A percentile compares a stretch with the other conserved stretches of the same genome.
Evolutionary conservation across 139 green algal genomes (phyloP).

Genomic region (Penium margaritaceum): DNA sequence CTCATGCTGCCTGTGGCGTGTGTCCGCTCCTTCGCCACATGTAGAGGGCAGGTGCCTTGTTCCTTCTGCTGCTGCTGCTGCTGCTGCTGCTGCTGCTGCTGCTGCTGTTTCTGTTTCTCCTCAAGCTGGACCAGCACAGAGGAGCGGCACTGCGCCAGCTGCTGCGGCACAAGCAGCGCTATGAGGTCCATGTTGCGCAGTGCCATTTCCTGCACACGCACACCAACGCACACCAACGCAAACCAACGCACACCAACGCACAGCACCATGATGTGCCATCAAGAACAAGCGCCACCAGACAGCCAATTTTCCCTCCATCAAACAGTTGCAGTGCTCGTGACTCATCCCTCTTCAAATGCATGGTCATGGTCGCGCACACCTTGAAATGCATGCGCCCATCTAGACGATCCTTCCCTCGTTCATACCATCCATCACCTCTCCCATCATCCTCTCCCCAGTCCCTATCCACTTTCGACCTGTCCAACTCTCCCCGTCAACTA

Average conservation of each 20-base stretch:
- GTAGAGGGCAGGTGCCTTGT: neutral
- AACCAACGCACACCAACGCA: neutral
- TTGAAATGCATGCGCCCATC: no score
- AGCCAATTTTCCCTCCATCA: neutral
- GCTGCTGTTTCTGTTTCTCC: neutral
- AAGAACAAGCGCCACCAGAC: neutral
- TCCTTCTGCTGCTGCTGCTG: neutral
- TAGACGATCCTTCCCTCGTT: neutral
- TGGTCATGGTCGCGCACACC: no score
- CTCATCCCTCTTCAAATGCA: no score
- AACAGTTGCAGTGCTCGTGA: no score
- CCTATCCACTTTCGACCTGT: neutral
- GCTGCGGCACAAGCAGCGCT: constrained; percentile 25
- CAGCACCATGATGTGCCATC: neutral
- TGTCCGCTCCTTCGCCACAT: neutral
- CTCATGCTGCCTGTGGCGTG: no score
- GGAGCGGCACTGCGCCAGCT: constrained; percentile 12
- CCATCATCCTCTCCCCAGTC: neutral
- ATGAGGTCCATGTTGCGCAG: constrained; percentile 69
- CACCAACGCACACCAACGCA: neutral
- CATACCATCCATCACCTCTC: neutral
- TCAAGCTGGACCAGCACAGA: neutral
- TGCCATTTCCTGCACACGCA: constrained; percentile 37
- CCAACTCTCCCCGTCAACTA: neutral
- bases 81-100: neutral